Conservation (phyloP, 2,329 filamentous ascomycete genomes). For the Fusarium globosum region DNA sequence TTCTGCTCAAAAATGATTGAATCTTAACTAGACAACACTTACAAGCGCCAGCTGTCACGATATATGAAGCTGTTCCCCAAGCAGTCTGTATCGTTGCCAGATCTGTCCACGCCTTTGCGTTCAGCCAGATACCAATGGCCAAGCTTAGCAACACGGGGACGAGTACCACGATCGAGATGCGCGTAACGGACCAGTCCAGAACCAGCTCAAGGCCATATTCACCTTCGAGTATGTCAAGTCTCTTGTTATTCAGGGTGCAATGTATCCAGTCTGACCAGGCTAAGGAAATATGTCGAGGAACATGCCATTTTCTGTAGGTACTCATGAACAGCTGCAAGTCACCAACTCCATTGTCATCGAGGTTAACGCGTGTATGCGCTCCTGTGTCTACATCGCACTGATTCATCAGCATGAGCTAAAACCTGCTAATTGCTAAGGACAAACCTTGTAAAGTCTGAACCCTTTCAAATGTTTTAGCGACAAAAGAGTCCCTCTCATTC, state of each 20-base stretch:
- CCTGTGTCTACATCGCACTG: not conserved
- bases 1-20: rapidly evolving
- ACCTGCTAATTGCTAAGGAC: rapidly evolving
- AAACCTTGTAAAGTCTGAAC: not conserved
- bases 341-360: not conserved
- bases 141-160: not conserved
- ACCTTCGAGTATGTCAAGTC: rapidly evolving
- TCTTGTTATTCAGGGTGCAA: not conserved
- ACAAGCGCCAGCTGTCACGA: not conserved
- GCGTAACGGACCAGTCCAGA: not conserved
- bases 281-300: rapidly evolving
- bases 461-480: not conserved
- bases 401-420: rapidly evolving
- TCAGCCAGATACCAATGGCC: not conserved
- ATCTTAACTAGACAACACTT: not conserved
- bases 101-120: not conserved
- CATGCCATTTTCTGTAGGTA: not conserved
- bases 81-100: not conserved
- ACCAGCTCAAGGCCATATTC: not conserved
- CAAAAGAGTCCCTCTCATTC: not conserved
- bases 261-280: not conserved
- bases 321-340: not conserved
- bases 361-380: rapidly evolving
- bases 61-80: not conserved
- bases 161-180: not conserved